Percentiles rank a stretch among this genome's conserved stretches.
Conservation (phyloP, 768 basidiomycete genomes). For the Lactifluus pinguis region DNA sequence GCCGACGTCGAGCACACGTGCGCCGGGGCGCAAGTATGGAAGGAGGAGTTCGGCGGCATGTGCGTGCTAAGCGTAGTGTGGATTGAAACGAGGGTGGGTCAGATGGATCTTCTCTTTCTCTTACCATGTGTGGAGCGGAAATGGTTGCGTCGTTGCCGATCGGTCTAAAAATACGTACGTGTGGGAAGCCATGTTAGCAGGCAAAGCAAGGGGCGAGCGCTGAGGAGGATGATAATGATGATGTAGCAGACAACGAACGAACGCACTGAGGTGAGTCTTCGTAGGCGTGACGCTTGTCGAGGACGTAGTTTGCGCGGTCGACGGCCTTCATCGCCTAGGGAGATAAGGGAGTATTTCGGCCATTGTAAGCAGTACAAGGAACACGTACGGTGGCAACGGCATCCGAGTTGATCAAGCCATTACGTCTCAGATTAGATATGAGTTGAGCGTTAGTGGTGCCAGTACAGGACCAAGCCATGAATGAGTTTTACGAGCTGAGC, state of each 20-base stretch:
- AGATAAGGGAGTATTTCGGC: not conserved
- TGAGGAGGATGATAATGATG: too few species aligned
- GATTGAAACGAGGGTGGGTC: too few species aligned
- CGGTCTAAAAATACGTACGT: constrained; percentile 23
- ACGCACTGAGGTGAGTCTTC: constrained; percentile 41
- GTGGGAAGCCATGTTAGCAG: too few species aligned
- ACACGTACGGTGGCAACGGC: constrained; percentile 44
- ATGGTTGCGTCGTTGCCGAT: constrained; percentile 89
- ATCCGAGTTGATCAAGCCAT: constrained; percentile 49
- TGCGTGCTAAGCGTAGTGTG: constrained; percentile 49
- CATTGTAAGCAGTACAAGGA: not conserved
- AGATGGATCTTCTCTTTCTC: not conserved
- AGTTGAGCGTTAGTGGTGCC: constrained; percentile 67
- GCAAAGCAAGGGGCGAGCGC: not conserved
- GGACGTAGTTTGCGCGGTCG: constrained; percentile 40
- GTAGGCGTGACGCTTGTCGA: constrained; percentile 32
- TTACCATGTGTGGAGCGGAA: constrained; percentile 68
- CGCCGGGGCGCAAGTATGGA: constrained; percentile 58
- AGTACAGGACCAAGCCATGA: constrained; percentile 78
- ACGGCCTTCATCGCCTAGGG: constrained; percentile 38
- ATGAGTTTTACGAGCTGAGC: too few species aligned
- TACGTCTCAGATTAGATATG: constrained; percentile 50
- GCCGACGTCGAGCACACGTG: constrained; percentile 81
- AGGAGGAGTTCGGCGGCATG: constrained; percentile 75
- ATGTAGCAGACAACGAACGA: not conserved